Base-by-base conservation (phyloP, 2,329 filamentous ascomycete genomes). In the Sodiomyces alkalinus region DNA sequence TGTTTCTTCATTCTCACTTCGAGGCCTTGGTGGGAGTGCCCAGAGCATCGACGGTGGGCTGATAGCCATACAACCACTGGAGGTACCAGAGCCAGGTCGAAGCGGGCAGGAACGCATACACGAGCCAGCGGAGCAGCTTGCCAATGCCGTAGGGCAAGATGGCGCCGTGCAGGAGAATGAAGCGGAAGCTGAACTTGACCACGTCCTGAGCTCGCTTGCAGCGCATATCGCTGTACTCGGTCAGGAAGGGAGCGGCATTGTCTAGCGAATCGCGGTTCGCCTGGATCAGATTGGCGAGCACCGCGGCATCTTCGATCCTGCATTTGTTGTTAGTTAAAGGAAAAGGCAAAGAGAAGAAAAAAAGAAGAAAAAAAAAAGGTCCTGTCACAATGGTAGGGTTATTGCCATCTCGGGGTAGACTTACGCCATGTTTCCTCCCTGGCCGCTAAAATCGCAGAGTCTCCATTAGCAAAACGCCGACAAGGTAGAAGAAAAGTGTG, bases 11-110 rank as follows among this genome's bases (percentile, higher is more conserved):
- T 13, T 22, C 20, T 7, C 20, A 11, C 8, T 22, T 22, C 7
- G 20, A 5, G 3, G 6, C 20, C 10, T 22, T 7, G 8, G 7
- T 6, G n/a, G 20, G 11, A n/a, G 11, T 13, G 13, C 13, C 20
- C 20, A 22, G 8, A n/a, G 20, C 20, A 22, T 8, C 18, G 13
- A 29, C 31, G 12, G 12, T 33, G 9, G 38, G 38, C 22, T 40
- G 38, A 20, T 38, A 33, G 6, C 28, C 22, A 30, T 40, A 40
- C 17, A 38, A 30, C 32, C 36, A 40, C 11, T 31, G 22, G 10
- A 40, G 30, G 17, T 36, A 40, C 22, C 32, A 33, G 10, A 40
- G 12, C 36, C 36, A 40, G 14, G 29, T 26, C 30, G 31, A 32
- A 14, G 29, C 19, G 16, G 38, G 38, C 12, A 38, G 21, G 17